phyloP scores from a whole-genome alignment of 192 early-diverging fungal species.

The Coemansia sp. region DNA sequence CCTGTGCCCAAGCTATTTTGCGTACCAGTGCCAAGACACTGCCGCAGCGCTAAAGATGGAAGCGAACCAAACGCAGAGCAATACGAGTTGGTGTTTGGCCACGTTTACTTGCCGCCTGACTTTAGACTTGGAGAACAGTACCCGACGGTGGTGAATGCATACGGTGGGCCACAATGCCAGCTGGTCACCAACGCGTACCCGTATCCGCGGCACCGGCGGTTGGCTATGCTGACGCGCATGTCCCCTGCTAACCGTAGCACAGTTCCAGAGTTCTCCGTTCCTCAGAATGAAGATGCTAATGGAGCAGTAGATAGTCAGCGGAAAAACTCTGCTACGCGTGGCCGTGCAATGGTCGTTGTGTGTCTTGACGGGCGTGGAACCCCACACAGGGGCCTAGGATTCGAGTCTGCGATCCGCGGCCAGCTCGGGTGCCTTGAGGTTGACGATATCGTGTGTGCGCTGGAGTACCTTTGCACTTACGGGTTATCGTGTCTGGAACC shows the following conservation, averaged over 20 bases:
- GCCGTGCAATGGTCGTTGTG: constrained; percentile 56
- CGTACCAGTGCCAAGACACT: constrained; percentile 8
- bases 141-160: constrained; percentile 66
- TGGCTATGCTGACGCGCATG: constrained; percentile 57
- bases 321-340: neutral
- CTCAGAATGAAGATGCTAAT: neutral
- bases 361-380: constrained; percentile 71
- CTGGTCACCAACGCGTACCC: constrained; percentile 74
- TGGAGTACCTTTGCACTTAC: constrained; percentile 17
- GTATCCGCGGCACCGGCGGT: constrained; percentile 60
- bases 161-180: constrained; percentile 74
- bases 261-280: constrained; percentile 49
- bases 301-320: too few relatives aligned
- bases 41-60: too few relatives aligned
- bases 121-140: constrained; percentile 12
- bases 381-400: constrained; percentile 60
- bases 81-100: constrained; percentile 21
- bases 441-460: constrained; percentile 51
- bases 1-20: constrained; percentile 18
- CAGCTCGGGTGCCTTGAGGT: constrained; percentile 54
- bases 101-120: constrained; percentile 20
- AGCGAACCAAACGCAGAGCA: neutral
- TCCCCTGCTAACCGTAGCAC: neutral
- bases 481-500: constrained; percentile 3
- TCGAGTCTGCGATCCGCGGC: constrained; percentile 59